Percentiles rank a stretch among this genome's conserved stretches.
Conservation (phyloP, 2,329 filamentous ascomycete genomes). For the Botryotinia globosa region DNA sequence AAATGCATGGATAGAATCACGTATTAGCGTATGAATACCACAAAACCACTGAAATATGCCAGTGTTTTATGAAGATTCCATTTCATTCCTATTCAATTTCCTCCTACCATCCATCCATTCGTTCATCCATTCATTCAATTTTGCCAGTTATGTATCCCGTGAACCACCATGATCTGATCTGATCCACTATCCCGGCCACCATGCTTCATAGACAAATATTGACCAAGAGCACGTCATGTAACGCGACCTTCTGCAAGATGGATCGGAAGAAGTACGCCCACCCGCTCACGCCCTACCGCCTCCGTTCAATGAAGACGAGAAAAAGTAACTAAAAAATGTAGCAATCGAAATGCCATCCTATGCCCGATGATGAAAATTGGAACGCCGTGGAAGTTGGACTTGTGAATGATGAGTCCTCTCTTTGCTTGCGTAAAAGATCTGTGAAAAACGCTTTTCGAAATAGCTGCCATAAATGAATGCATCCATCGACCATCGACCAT, state of each 20-base stretch:
- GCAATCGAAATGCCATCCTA: constrained; percentile 13
- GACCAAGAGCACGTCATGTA: neutral
- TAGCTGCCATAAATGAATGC: neutral
- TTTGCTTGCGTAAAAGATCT: neutral
- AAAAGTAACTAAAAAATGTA: neutral
- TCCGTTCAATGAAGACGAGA: neutral
- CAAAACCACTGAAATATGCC: neutral
- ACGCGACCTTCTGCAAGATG: neutral
- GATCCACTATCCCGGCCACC: neutral
- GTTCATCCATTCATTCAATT: constrained; percentile 3
- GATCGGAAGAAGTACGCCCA: neutral
- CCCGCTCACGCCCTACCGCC: constrained; percentile 2
- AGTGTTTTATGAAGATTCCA: neutral
- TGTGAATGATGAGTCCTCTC: neutral
- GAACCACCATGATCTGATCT: constrained; percentile 3
- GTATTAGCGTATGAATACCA: neutral
- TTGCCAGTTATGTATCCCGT: neutral
- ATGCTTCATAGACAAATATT: neutral
- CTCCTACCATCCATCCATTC: neutral
- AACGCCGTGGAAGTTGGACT: constrained; percentile 13
- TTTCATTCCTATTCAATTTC: neutral
- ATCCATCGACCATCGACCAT: constrained; percentile 2
- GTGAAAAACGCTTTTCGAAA: constrained; percentile 1
- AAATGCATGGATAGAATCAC: neutral
- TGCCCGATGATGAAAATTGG: constrained; percentile 12